These are phyloP conservation scores for Pythium aphanidermatum DNA, from an alignment of 352 stramenopile genomes.

Conservation along the genomic window DNA sequence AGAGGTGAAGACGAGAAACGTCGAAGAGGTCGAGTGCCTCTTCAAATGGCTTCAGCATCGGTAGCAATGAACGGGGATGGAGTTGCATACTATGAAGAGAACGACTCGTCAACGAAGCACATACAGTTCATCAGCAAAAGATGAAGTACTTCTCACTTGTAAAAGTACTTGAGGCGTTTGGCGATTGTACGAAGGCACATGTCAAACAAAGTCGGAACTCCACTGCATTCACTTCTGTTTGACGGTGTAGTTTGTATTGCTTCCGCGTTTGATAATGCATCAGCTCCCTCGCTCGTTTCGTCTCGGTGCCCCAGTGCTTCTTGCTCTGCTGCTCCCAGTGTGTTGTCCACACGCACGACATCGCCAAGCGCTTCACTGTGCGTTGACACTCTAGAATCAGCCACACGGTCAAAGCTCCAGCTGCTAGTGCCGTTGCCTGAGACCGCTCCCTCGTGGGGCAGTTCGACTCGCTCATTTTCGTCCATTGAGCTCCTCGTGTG, in stretches of 20 bases:
- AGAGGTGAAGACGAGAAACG: conserved; percentile 2
- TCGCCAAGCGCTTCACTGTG: no score
- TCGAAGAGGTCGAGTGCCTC: conserved; percentile 2
- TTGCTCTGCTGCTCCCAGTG: no score
- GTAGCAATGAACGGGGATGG: conserved; percentile 3
- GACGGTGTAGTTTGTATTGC: neutral
- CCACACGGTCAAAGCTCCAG: no score
- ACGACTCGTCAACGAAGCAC: no score
- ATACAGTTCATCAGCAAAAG: neutral
- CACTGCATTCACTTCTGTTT: neutral
- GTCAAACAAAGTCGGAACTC: conserved; percentile 2
- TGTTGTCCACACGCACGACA: no score
- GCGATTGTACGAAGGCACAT: conserved; percentile 11
- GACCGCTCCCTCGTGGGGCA: no score
- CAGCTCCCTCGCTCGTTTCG: no score
- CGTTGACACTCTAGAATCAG: no score
- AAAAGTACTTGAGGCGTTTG: conserved; percentile 11
- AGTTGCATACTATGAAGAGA: conserved; percentile 3
- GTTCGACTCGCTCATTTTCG: no score
- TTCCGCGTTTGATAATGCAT: neutral
- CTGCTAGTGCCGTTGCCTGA: no score
- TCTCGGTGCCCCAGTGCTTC: no score
- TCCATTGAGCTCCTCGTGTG: no score
- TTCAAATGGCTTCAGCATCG: neutral
- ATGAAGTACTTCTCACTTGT: conserved; percentile 15